Base-by-base conservation (phyloP, 1,284 basidiomycete genomes). In the Leccinum subrobustum region DNA sequence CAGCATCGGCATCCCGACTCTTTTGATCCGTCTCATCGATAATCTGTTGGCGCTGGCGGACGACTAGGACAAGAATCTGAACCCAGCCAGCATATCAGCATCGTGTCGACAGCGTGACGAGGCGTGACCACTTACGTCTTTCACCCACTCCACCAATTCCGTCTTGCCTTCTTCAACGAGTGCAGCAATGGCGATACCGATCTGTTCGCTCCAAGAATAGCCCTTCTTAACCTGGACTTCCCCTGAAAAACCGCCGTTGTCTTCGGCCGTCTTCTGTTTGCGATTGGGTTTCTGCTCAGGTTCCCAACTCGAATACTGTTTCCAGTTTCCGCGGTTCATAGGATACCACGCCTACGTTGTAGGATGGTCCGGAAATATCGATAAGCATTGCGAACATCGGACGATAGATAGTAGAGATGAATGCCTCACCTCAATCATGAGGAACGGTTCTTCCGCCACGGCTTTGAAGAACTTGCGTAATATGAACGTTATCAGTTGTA, bases 391-490 rank as follows among this genome's bases (percentile, higher is more conserved):
- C 59, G 54, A 54, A 61, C 54, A 52, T 51, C 57, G 65, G 61
- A 50, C 56, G 42, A 64, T 52, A 60, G 65, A 74, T 75, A 67
- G 65, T 58, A 54, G 56, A 67, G 35, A 73, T 67, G 67, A 73
- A 65, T 59, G 62, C 67, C 69, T 72, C 68, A 70, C 91, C 80
- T 97, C 93, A 58, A 97, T 82, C 60, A 93, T 83, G 47, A 96
- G 77, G 76, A 96, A 91, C 0, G 92, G 82, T 63, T 96, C 89
- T 63, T 92, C 85, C 58, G 85, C 82, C 48, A 93, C 81, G 5
- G 86, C 84, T 73, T 96, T 97, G 85, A 98, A 97, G 80, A 96
- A 97, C 71, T 91, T 88, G 50, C 92, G 87, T 58, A 96, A 80
- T 58, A 97, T 81, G 75, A 85, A 98, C 66, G 87, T 91, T 76